Conservation (phyloP, 495 filamentous ascomycete genomes). For the Friedmanniomyces endolithicus region DNA sequence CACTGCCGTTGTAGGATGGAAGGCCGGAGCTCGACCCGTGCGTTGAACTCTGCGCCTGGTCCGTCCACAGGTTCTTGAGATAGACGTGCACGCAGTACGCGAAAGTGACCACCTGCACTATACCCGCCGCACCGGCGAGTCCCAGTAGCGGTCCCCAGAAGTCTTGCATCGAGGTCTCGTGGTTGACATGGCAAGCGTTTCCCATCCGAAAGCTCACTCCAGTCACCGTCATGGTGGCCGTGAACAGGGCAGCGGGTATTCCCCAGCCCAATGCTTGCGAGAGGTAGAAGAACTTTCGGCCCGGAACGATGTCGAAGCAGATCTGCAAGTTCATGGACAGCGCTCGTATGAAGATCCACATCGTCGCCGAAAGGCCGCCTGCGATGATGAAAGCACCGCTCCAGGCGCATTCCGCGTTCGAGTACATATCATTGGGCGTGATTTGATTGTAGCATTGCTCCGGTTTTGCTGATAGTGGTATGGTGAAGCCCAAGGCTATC, state of each 20-base stretch:
- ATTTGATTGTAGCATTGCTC: slow-evolving; percentile 79
- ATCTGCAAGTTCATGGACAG: slow-evolving; percentile 93
- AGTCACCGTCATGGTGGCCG: slow-evolving; percentile 65
- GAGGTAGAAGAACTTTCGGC: slow-evolving; percentile 78
- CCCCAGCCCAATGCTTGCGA: slow-evolving; percentile 74
- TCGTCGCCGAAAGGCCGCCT: slow-evolving; percentile 68
- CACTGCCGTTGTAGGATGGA: slow-evolving; percentile 66
- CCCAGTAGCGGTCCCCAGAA: slow-evolving; percentile 86
- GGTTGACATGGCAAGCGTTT: slow-evolving; percentile 82
- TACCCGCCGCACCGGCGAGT: slow-evolving; percentile 61
- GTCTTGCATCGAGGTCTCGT: slow-evolving; percentile 59
- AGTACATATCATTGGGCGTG: slow-evolving; percentile 87
- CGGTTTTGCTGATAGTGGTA: slow-evolving; percentile 71
- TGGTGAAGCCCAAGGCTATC: slow-evolving; percentile 83
- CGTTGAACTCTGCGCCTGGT: slow-evolving; percentile 39
- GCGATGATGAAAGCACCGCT: slow-evolving; percentile 75
- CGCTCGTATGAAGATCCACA: slow-evolving; percentile 86
- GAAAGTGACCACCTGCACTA: slow-evolving; percentile 65
- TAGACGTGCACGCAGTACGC: slow-evolving; percentile 93
- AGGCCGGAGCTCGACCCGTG: slow-evolving; percentile 55
- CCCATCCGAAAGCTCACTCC: slow-evolving; percentile 93
- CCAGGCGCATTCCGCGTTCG: slow-evolving; percentile 67
- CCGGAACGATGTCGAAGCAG: slow-evolving; percentile 88
- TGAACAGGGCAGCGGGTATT: slow-evolving; percentile 58
- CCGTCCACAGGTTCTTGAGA: slow-evolving; percentile 59